These are phyloP conservation scores for Phytophthora pisi DNA, from an alignment of 352 stramenopile species.

Conservation along the genomic window DNA sequence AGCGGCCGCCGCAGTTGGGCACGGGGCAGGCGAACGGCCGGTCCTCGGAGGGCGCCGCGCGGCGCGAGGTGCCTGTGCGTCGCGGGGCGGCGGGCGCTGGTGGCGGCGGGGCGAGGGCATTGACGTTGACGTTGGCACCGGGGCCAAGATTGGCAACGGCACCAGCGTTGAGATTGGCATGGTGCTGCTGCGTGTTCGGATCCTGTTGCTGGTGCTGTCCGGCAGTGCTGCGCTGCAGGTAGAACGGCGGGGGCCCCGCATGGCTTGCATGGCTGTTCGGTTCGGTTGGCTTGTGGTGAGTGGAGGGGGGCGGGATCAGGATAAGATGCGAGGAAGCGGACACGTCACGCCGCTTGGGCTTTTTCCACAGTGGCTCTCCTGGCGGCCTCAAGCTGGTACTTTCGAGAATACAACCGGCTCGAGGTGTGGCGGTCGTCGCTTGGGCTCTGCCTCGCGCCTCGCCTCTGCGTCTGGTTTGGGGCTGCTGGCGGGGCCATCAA, in stretches of 20 bases:
- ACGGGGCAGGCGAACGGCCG: constrained; percentile 43
- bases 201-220: constrained; percentile 23
- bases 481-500: constrained; percentile 30
- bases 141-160: constrained; percentile 35
- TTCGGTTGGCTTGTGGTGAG: constrained; percentile 6
- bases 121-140: constrained; percentile 31
- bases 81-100: constrained; percentile 4
- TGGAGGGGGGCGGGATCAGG: not conserved
- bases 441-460: constrained; percentile 21
- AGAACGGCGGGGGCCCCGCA: constrained; percentile 45
- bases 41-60: constrained; percentile 41
- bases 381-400: constrained; percentile 31
- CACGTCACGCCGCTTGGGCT: constrained; percentile 25
- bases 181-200: constrained; percentile 8
- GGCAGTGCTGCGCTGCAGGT: constrained; percentile 37
- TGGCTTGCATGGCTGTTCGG: constrained; percentile 35
- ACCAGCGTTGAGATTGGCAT: constrained; percentile 38
- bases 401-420: constrained; percentile 36
- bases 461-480: constrained; percentile 34
- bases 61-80: constrained; percentile 27
- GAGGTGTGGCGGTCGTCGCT: constrained; percentile 12
- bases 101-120: constrained; percentile 8
- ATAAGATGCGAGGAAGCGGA: constrained; percentile 10
- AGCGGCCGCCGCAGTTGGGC: constrained; percentile 52
- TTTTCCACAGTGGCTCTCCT: constrained; percentile 41